Percentiles rank a stretch among this genome's conserved stretches.
Evolutionary conservation across 2,329 filamentous ascomycete species (phyloP).

Genomic region (Botrytis tulipae): DNA sequence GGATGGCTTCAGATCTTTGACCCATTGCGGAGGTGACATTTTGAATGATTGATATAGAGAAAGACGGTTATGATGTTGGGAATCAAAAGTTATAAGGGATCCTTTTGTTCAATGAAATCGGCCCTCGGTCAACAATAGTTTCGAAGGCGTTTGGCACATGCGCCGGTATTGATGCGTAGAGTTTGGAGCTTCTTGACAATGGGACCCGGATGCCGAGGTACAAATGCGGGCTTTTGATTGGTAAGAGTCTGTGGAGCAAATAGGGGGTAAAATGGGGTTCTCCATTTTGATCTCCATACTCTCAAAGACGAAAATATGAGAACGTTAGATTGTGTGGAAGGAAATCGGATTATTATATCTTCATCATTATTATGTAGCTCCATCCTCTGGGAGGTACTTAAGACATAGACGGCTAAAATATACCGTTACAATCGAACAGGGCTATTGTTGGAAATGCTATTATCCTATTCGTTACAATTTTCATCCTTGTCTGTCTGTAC

Average conservation of each 20-base stretch:
- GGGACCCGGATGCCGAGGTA: slow-evolving; percentile 14
- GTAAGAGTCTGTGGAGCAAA: neutral
- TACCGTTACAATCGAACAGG: slow-evolving; percentile 2
- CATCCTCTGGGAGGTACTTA: neutral
- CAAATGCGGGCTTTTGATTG: neutral
- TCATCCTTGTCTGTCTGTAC: slow-evolving; percentile 1
- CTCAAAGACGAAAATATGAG: neutral
- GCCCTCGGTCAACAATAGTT: slow-evolving; percentile 24
- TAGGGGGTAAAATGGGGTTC: slow-evolving; percentile 13
- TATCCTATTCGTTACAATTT: neutral
- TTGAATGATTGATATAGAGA: slow-evolving; percentile 20
- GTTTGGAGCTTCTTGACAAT: neutral
- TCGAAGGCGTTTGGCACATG: slow-evolving; percentile 4
- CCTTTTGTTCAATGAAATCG: slow-evolving; percentile 19
- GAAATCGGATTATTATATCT: neutral
- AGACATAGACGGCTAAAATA: neutral
- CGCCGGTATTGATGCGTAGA: neutral
- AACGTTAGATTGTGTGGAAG: neutral
- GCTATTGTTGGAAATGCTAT: neutral
- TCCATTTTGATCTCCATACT: slow-evolving; percentile 8
- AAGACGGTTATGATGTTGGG: neutral
- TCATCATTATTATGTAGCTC: neutral
- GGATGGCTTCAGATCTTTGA: slow-evolving; percentile 63
- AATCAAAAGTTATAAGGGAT: neutral
- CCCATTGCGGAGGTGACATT: slow-evolving; percentile 52